A percentile compares a stretch with the other conserved stretches of the same genome.
phyloP scores from a whole-genome alignment of 1,284 basidiomycete species.

The Austropuccinia psidii region DNA sequence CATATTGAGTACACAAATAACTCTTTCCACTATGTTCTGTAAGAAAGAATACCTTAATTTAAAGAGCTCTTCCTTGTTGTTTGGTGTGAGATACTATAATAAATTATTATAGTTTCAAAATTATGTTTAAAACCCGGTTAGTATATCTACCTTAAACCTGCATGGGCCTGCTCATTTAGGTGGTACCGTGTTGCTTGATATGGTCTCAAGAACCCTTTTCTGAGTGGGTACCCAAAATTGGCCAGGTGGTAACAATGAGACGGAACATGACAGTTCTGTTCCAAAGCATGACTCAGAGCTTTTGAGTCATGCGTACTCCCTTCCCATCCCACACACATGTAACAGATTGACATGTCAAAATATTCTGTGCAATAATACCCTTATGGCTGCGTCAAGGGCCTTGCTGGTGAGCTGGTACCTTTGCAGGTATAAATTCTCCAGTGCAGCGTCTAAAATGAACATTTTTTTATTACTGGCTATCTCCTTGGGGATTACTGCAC shows the following conservation, averaged over 20 bases:
- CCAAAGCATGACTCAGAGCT: conserved; percentile 44
- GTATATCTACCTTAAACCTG: too few relatives aligned
- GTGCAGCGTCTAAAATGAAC: conserved; percentile 45
- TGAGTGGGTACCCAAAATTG: not conserved
- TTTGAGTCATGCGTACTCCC: conserved; percentile 47
- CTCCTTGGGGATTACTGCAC: too few relatives aligned
- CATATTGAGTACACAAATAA: too few relatives aligned
- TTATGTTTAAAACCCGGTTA: too few relatives aligned
- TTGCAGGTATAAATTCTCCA: conserved; percentile 44
- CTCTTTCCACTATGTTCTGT: too few relatives aligned
- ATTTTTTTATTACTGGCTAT: too few relatives aligned
- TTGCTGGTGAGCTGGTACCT: conserved; percentile 38
- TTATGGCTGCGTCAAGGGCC: conserved; percentile 43
- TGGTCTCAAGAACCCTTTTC: conserved; percentile 41
- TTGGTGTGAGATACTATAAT: too few relatives aligned
- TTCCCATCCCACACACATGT: conserved; percentile 48
- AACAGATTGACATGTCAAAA: conserved; percentile 46
- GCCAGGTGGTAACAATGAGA: not conserved
- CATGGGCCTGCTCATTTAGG: too few relatives aligned
- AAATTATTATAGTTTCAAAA: too few relatives aligned
- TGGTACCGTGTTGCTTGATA: conserved; percentile 49
- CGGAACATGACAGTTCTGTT: conserved; percentile 42
- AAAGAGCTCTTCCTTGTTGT: too few relatives aligned
- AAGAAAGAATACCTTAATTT: too few relatives aligned
- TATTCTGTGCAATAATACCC: conserved; percentile 43